Conservation (phyloP, 2,329 filamentous ascomycete species). For the Pseudophaeomoniella oleicola region DNA sequence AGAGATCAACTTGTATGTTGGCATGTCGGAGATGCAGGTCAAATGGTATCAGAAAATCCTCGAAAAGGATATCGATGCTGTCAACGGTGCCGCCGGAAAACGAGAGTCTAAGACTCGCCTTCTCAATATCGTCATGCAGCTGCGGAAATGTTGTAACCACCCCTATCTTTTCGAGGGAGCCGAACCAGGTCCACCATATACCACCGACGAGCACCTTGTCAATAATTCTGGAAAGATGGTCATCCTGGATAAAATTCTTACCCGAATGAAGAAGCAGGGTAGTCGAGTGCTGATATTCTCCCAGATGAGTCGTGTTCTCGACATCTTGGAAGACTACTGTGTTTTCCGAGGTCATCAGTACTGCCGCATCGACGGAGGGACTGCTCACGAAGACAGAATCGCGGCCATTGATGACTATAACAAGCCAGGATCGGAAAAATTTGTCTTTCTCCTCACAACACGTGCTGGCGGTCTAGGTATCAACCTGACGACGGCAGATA, state of each 20-base stretch:
- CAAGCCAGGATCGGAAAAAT: slow-evolving; percentile 87
- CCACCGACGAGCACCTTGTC: slow-evolving; percentile 89
- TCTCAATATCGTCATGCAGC: slow-evolving; percentile 97
- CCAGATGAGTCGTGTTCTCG: slow-evolving; percentile 93
- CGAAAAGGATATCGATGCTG: slow-evolving; percentile 96
- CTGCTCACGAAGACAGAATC: slow-evolving; percentile 94
- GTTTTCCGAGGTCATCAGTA: slow-evolving; percentile 92
- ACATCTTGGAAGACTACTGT: slow-evolving; percentile 96
- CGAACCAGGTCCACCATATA: slow-evolving; percentile 93
- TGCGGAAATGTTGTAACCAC: slow-evolving; percentile 97
- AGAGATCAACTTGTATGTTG: slow-evolving; percentile 90
- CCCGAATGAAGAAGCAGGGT: slow-evolving; percentile 67
- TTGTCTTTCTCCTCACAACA: slow-evolving; percentile 88
- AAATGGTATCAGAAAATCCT: slow-evolving; percentile 99
- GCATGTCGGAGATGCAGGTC: slow-evolving; percentile 98
- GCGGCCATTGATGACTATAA: slow-evolving; percentile 98
- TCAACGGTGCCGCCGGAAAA: slow-evolving; percentile 92
- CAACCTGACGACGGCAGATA: slow-evolving; percentile 88
- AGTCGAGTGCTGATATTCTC: slow-evolving; percentile 98
- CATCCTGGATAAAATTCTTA: slow-evolving; percentile 82
- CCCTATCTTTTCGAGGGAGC: slow-evolving; percentile 96
- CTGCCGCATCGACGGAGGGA: slow-evolving; percentile 92
- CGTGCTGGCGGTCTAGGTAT: slow-evolving; percentile 92
- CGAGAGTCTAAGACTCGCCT: slow-evolving; percentile 94
- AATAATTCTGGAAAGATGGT: slow-evolving; percentile 96